Evolutionary conservation across 2,329 filamentous ascomycete species (phyloP), one percentile per base, ranked within the genome.

Genomic region (Sporothrix euskadiensis): DNA sequence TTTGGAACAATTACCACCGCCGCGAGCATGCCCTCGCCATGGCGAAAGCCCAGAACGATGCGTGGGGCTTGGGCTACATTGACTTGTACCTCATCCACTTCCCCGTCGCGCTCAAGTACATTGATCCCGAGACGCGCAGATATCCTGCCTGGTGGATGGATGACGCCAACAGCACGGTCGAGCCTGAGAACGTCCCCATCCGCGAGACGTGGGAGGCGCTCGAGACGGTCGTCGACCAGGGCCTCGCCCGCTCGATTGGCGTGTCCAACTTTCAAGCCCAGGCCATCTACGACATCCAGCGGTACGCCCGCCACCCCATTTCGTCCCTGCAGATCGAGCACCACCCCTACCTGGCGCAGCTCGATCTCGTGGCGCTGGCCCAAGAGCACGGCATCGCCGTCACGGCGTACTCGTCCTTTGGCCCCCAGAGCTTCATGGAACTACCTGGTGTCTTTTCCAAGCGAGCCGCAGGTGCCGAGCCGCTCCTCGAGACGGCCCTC

Each of bases 341-440:
- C 85, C 93, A 97, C 86, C 93, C 93, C 39, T 96, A 94, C 87
- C 88, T 95, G 74, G 91, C 92, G 75, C 93, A 96, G 86, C 83
- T 85, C 74, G 87, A 89, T 72, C 88, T 97, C 69, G 81, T 96
- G 78, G 84, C 88, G 78, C 88, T 93, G 71, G 91, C 90, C 78
- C 86, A 91, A 84, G 83, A 84, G 71, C 87, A 94, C 83, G 88
- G 89, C 74, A 91, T 96, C 78, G 85, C 86, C 77, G 87, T 96
- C 73, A 96, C 92, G 4, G 93, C 92, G 69, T 97, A 96, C 86
- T 94, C 91, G 32, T 66, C 63, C 39, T 66, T 66, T 94, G 75
- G 90, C 92, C 44, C 44, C 12, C 44, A 49, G 44, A 14, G 12
- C 12, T 49, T 49, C 44, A 12, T 49, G 12, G 44, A 49, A 10